phyloP scores from a whole-genome alignment of 805 yeast genomes.

The Candida xiaguanensis region DNA sequence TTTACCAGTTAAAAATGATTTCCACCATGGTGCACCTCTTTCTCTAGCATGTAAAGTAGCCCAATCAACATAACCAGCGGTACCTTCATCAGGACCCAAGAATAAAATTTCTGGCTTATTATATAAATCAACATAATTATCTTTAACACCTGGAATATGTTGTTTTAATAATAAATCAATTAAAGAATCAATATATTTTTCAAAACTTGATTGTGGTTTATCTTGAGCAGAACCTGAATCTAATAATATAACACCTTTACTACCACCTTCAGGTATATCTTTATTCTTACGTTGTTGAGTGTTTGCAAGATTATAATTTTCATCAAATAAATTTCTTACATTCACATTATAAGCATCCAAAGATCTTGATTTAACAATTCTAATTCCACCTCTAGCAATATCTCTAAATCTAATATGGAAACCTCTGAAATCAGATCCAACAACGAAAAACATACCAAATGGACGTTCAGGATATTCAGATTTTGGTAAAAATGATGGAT shows the following conservation, averaged over 20 bases:
- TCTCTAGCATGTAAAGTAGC: constrained; percentile 89
- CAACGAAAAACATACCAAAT: constrained; percentile 91
- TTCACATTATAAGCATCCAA: constrained; percentile 81
- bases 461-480: constrained; percentile 91
- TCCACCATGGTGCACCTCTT: constrained; percentile 98
- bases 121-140: constrained; percentile 78
- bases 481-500: constrained; percentile 79
- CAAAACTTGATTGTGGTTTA: constrained; percentile 78
- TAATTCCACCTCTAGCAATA: constrained; percentile 96
- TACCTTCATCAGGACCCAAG: constrained; percentile 99
- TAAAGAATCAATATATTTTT: constrained; percentile 88
- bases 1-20: constrained; percentile 96
- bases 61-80: constrained; percentile 95
- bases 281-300: constrained; percentile 97
- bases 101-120: constrained; percentile 84
- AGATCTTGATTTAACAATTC: constrained; percentile 86
- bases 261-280: constrained; percentile 99
- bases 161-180: constrained; percentile 75
- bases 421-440: constrained; percentile 95
- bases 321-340: constrained; percentile 87
- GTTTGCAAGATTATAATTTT: constrained; percentile 90
- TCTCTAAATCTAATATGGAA: constrained; percentile 97
- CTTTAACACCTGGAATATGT: constrained; percentile 71
- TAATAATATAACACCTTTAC: constrained; percentile 91
- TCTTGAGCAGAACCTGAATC: constrained; percentile 76